Base-by-base conservation (phyloP, 176 grass and related monocot genomes). In the Coix lacrymajobi region DNA sequence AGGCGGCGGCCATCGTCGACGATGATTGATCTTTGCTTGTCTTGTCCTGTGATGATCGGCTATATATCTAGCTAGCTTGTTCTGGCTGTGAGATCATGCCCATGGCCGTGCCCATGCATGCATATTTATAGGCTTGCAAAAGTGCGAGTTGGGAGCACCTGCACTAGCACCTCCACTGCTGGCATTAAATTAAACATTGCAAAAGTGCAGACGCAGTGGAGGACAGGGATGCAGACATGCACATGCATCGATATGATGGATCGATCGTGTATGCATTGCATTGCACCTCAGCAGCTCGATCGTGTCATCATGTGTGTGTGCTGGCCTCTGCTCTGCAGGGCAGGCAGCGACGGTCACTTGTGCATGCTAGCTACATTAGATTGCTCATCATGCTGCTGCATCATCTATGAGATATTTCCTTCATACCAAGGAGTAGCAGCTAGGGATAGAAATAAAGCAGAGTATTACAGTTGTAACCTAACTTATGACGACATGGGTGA, bases 91-190 rank as follows among this genome's bases (percentile, higher is more conserved):
- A 43, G 46, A 45, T n/a, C 3, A 26, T 24, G 11, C 1, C 1
- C 24, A 46, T 14, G 13, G 40, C 69, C 0, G 1, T 1, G 68
- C 70, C 70, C 41, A 52, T 39, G 32, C 33, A 58, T 37, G 31
- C 31, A 52, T 8, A 76, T 46, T 33, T 79, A 79, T 34, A 79
- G 60, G 19, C 10, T 65, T 19, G 41, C 61, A 49, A 49, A 49
- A 71, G 76, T n/a, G 61, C 44, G 6, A 16, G 80, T 82, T 82
- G 38, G 80, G 80, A 82, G 80, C 80, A 72, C 80, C 52, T 72
- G 80, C 80, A 82, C 80, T 60, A 17, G 25, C 66, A 24, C 8
- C 1, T 20, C 12, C 58, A 33, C 16, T 79, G 2, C n/a, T n/a
- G n/a, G n/a, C n/a, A n/a, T n/a, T n/a, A 12, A 8, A 69, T 40